Conservation (phyloP, 139 green algal genomes). For the Microglena sp. region DNA sequence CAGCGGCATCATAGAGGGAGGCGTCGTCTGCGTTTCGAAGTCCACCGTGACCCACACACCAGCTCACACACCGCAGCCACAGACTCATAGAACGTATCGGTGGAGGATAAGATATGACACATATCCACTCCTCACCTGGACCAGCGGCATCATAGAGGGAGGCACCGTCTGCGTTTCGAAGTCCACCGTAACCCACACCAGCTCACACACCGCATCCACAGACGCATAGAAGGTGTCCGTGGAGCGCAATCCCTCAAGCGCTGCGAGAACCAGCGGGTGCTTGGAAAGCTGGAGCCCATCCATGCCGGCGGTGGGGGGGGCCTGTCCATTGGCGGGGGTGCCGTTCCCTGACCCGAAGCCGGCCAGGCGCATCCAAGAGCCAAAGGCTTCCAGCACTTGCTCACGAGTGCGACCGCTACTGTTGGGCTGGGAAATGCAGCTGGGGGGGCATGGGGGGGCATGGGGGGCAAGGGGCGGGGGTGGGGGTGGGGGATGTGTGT, state of each 20-base stretch:
- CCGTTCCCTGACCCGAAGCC: no score
- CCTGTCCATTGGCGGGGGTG: no score
- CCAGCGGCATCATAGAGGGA: slow-evolving; percentile 49
- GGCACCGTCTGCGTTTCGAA: slow-evolving; percentile 9
- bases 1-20: slow-evolving; percentile 48
- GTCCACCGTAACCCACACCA: slow-evolving; percentile 53
- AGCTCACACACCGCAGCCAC: background rate
- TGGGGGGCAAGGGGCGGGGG: no score
- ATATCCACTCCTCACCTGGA: slow-evolving; percentile 26
- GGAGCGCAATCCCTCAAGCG: slow-evolving; percentile 50
- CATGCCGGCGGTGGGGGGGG: no score
- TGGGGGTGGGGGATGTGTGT: no score
- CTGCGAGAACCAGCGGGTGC: slow-evolving; percentile 43
- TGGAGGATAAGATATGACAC: background rate
- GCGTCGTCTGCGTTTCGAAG: slow-evolving; percentile 4
- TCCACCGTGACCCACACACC: background rate
- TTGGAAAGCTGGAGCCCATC: no score
- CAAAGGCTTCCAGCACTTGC: no score
- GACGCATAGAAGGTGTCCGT: slow-evolving; percentile 62
- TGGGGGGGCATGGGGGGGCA: no score
- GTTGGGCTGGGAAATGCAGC: no score
- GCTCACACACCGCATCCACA: slow-evolving; percentile 68
- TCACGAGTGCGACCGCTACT: no score
- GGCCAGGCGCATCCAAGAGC: no score
- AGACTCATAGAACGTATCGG: background rate